Percentiles rank a stretch among this genome's conserved stretches.
Evolutionary conservation across 1,284 basidiomycete species (phyloP).

Genomic region (Trichosporon sp.): DNA sequence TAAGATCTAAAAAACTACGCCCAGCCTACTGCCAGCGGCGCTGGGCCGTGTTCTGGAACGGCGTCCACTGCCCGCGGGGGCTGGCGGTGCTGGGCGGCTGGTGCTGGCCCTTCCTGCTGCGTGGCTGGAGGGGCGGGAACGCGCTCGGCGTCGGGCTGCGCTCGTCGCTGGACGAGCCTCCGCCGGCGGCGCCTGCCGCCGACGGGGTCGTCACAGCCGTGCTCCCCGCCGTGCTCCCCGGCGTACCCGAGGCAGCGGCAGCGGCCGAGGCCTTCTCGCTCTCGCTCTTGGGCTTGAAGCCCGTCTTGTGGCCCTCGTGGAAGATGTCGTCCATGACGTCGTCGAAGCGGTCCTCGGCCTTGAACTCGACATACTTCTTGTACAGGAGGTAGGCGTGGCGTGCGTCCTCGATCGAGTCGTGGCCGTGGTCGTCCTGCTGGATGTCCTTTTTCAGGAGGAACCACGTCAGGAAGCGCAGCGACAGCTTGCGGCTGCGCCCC

Average conservation of each 20-base stretch:
- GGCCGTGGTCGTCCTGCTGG: slow-evolving; percentile 69
- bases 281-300: slow-evolving; percentile 20
- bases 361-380: slow-evolving; percentile 73
- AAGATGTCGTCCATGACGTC: slow-evolving; percentile 74
- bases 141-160: background rate
- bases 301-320: slow-evolving; percentile 51
- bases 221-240: no score
- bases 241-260: no score
- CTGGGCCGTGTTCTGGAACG: slow-evolving; percentile 1
- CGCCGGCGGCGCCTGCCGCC: background rate
- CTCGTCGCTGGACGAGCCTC: background rate
- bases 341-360: slow-evolving; percentile 73
- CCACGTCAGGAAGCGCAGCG: slow-evolving; percentile 91
- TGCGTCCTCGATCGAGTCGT: slow-evolving; percentile 97
- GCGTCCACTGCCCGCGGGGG: background rate
- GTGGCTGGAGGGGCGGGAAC: background rate
- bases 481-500: slow-evolving; percentile 76
- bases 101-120: background rate
- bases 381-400: slow-evolving; percentile 81
- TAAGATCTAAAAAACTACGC: background rate
- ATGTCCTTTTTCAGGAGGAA: slow-evolving; percentile 85
- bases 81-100: background rate
- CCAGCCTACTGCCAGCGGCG: background rate
- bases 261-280: slow-evolving; percentile 1
- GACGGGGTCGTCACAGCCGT: background rate